phyloP scores from a whole-genome alignment of 2,329 filamentous ascomycete species.

The Stylonectria norvegica region DNA sequence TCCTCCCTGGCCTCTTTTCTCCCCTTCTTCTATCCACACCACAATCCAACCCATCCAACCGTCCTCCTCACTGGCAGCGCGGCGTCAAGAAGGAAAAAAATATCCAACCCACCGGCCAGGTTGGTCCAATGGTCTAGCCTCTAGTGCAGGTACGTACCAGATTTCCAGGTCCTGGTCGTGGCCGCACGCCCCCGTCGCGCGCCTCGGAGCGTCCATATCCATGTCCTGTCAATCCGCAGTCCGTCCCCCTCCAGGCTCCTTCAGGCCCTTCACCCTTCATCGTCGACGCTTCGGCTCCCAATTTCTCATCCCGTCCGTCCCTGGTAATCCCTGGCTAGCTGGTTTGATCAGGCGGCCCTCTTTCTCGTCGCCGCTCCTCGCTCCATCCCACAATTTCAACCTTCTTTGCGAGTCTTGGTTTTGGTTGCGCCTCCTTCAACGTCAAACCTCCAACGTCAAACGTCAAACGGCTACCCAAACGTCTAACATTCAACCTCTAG shows the following conservation, averaged over 20 bases:
- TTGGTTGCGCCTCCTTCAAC: constrained; percentile 7
- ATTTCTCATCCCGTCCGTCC: constrained; percentile 25
- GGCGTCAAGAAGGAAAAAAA: constrained; percentile 1
- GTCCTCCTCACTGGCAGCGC: not conserved
- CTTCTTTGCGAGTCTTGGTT: too few relatives aligned
- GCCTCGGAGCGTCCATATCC: constrained; percentile 4
- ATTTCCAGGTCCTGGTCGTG: not conserved
- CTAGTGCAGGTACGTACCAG: not conserved
- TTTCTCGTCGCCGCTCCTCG: not conserved
- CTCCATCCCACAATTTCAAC: not conserved
- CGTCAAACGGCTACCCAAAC: too few relatives aligned
- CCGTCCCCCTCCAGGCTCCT: constrained; percentile 12
- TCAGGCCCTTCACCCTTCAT: constrained; percentile 28
- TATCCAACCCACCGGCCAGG: not conserved
- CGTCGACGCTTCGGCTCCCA: constrained; percentile 15
- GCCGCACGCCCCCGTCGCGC: not conserved
- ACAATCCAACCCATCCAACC: not conserved
- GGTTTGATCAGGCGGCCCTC: not conserved
- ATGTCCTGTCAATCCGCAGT: constrained; percentile 16
- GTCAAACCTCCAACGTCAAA: too few relatives aligned
- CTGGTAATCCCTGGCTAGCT: constrained; percentile 14
- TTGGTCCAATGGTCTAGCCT: not conserved
- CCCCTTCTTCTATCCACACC: too few relatives aligned
- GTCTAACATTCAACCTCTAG: too few relatives aligned
- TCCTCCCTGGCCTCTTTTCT: not conserved